phyloP scores from a whole-genome alignment of 352 stramenopile genomes.

The Pythium plurisporium region DNA sequence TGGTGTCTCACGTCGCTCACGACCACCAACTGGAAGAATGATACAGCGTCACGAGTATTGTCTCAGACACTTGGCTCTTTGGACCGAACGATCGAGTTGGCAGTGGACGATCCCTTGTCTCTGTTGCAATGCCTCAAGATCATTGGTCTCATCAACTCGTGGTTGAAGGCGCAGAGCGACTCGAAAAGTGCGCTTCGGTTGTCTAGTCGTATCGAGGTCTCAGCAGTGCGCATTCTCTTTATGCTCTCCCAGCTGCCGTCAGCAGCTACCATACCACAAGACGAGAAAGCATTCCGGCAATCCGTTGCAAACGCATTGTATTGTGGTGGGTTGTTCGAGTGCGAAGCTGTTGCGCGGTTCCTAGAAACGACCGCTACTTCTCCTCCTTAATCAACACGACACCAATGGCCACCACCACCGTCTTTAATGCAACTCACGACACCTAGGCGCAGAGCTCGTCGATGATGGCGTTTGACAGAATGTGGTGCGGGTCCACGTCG shows the following conservation, averaged over 20 bases:
- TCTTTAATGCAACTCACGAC: too few species aligned
- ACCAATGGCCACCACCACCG: neutral
- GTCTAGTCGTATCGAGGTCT: conserved; percentile 4
- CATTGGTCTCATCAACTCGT: neutral
- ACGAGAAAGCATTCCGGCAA: neutral
- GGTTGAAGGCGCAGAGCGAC: neutral
- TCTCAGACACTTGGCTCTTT: neutral
- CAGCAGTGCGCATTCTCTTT: conserved; percentile 4
- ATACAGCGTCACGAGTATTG: neutral
- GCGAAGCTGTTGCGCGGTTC: conserved; percentile 2
- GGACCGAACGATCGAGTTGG: conserved; percentile 1
- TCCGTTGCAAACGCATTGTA: neutral
- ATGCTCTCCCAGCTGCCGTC: neutral
- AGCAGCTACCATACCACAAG: neutral
- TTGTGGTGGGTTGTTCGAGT: conserved; percentile 2
- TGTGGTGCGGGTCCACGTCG: conserved; percentile 91
- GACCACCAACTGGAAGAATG: too few species aligned
- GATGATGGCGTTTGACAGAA: conserved; percentile 89
- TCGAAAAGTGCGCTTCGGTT: neutral
- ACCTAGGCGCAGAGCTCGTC: conserved; percentile 61
- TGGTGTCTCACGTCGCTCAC: conserved; percentile 7
- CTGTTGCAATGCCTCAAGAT: conserved; percentile 2
- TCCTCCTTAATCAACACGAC: neutral
- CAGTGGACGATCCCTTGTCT: neutral
- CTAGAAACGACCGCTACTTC: neutral